phyloP scores from a whole-genome alignment of 1,139 yeast genomes.

The Petasospora rhodanensis region DNA sequence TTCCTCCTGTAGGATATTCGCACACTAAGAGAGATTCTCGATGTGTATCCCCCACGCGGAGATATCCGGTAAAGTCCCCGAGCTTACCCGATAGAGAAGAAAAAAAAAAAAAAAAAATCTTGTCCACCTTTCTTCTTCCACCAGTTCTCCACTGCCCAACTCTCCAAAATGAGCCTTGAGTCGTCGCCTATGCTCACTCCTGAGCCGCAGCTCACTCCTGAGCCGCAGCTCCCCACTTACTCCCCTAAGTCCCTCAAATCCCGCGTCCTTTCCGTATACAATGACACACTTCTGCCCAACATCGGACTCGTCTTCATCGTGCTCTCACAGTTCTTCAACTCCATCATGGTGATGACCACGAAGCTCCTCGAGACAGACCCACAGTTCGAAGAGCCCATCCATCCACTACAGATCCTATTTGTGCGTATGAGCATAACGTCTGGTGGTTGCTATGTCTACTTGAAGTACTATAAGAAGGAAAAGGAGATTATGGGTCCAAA shows the following conservation, averaged over 20 bases:
- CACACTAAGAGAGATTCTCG: too few species aligned
- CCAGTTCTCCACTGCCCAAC: too few species aligned
- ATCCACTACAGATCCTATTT: constrained; percentile 73
- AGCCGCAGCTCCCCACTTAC: too few species aligned
- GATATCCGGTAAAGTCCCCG: too few species aligned
- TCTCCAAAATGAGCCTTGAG: too few species aligned
- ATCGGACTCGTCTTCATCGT: constrained; percentile 41
- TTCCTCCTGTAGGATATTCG: too few species aligned
- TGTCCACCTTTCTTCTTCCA: too few species aligned
- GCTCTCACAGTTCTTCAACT: constrained; percentile 64
- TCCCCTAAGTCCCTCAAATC: not conserved
- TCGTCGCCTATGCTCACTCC: too few species aligned
- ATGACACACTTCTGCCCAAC: constrained; percentile 15
- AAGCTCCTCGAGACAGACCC: constrained; percentile 65
- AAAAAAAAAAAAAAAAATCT: too few species aligned
- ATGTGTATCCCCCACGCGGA: too few species aligned
- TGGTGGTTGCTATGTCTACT: constrained; percentile 52
- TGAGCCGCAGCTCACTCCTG: too few species aligned
- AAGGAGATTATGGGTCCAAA: constrained; percentile 72
- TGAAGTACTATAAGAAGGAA: constrained; percentile 41
- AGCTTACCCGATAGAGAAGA: too few species aligned
- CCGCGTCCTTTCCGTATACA: not conserved
- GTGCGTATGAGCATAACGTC: constrained; percentile 69
- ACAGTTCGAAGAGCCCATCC: constrained; percentile 49
- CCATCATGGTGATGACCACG: constrained; percentile 72